Evolutionary conservation across 305 asterid genomes (phyloP), one percentile per base, ranked within the genome.

Genomic region (Vinca major): DNA sequence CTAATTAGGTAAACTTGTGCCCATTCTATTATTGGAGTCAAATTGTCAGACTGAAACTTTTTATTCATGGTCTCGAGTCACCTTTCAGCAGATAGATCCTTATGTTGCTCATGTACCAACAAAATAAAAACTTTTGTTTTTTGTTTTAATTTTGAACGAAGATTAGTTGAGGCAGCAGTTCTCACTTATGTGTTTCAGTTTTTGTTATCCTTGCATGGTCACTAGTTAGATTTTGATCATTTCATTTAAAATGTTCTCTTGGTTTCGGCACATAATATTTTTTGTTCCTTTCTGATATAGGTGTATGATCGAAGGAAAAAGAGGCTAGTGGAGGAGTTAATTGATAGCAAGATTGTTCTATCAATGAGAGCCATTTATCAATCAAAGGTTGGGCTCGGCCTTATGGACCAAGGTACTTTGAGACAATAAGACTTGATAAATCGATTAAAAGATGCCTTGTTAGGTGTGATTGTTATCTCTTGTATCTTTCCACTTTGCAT

Each of bases 291-390:
- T 62, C 16, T 9, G 44, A 43, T 74, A 74, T 45, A 93, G 99
- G 95, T 93, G 62, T 89, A 80, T 84, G 99, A 94, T 77, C 88
- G 99, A 77, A 85, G 81, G 69, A 91, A 88, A 71, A 85, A 80
- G 87, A 88, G 95, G 82, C 80, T 94, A 69, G 99, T 91, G 74
- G 97, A 94, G 84, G 99, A 94, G 85, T 89, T 83, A 73, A 91
- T 94, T 72, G 97, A 94, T 85, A 76, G 89, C 68, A 94, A 94
- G 86, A 94, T 94, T 71, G 84, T 89, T 75, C 79, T 94, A 67
- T 89, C 99, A 73, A 89, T 94, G 99, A 82, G 97, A 77, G 96
- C 99, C 75, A 80, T 94, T 70, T 94, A 94, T 82, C 99, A 85
- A 81, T 89, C 96, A 75, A 91, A 91, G 85, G 67, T 88, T 66